These are phyloP conservation scores for Jamesozyma hellenica DNA, from an alignment of 805 yeast species.

Conservation along the genomic window DNA sequence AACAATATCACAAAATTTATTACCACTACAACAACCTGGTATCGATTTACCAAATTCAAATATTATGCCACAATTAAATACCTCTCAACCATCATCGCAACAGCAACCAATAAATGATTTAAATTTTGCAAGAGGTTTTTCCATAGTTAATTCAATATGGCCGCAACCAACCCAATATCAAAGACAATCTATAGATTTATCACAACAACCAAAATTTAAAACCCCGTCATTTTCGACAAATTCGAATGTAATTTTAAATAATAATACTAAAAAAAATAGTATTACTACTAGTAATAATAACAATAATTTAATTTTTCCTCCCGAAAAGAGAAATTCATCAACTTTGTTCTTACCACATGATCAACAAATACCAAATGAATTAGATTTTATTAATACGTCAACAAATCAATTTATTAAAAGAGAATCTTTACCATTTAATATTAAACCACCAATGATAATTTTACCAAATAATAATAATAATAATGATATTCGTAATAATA, in stretches of 20 bases:
- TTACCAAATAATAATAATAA: neutral
- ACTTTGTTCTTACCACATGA: neutral
- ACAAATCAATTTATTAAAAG: neutral
- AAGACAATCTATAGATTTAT: neutral
- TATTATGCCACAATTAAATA: neutral
- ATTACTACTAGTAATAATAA: neutral
- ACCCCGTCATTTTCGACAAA: constrained; percentile 2
- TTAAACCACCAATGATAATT: constrained; percentile 2
- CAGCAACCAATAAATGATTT: constrained; percentile 5
- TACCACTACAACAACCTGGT: neutral
- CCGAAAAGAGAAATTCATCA: constrained; percentile 3
- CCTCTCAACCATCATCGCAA: neutral
- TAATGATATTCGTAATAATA: neutral
- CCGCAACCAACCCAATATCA: constrained; percentile 7
- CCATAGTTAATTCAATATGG: constrained; percentile 25
- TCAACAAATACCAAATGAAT: constrained; percentile 1
- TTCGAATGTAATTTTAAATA: too few species aligned
- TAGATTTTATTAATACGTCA: constrained; percentile 1
- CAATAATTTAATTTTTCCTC: neutral
- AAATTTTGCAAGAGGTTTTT: constrained; percentile 22
- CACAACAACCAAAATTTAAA: constrained; percentile 2
- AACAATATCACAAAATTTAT: constrained; percentile 3
- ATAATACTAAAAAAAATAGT: too few species aligned
- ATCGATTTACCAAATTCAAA: neutral
- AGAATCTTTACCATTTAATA: neutral